Percentiles rank a stretch among this genome's conserved stretches.
phyloP scores from a whole-genome alignment of 306 rosid species.

The Quercus robur region DNA sequence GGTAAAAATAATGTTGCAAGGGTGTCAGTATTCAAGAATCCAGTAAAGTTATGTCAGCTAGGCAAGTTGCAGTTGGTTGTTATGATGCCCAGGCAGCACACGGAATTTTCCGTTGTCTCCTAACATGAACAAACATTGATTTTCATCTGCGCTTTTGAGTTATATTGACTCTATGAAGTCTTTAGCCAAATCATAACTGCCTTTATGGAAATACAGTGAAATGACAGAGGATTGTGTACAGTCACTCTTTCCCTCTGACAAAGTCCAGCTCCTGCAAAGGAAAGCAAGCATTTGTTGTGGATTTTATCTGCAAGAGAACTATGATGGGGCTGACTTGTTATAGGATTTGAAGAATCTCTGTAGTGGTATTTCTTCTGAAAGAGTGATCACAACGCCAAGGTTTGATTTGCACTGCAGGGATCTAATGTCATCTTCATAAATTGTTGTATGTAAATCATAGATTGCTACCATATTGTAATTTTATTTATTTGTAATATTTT shows the following conservation, averaged over 20 bases:
- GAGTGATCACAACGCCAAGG: too few relatives aligned
- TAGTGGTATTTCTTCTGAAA: too few relatives aligned
- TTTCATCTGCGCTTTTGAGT: background rate
- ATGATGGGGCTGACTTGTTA: too few relatives aligned
- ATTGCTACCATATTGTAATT: too few relatives aligned
- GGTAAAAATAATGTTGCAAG: constrained; percentile 39
- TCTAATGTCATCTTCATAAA: too few relatives aligned
- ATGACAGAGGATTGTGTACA: background rate
- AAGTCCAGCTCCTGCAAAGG: too few relatives aligned
- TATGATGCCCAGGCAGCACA: constrained; percentile 53
- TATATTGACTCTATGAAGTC: background rate
- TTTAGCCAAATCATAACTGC: background rate
- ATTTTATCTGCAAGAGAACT: too few relatives aligned
- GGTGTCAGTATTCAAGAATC: constrained; percentile 62
- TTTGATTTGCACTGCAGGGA: too few relatives aligned
- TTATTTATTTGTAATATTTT: too few relatives aligned
- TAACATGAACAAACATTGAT: constrained; percentile 10
- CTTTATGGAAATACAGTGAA: background rate
- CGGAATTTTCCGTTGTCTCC: constrained; percentile 35
- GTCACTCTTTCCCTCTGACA: background rate
- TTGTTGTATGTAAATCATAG: too few relatives aligned
- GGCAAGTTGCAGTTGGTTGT: constrained; percentile 66
- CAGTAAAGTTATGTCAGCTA: constrained; percentile 55
- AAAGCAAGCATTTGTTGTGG: too few relatives aligned
- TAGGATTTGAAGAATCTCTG: too few relatives aligned